These are phyloP conservation scores for Fraxinus paxiana DNA, from an alignment of 305 asterid species.

Conservation along the genomic window DNA sequence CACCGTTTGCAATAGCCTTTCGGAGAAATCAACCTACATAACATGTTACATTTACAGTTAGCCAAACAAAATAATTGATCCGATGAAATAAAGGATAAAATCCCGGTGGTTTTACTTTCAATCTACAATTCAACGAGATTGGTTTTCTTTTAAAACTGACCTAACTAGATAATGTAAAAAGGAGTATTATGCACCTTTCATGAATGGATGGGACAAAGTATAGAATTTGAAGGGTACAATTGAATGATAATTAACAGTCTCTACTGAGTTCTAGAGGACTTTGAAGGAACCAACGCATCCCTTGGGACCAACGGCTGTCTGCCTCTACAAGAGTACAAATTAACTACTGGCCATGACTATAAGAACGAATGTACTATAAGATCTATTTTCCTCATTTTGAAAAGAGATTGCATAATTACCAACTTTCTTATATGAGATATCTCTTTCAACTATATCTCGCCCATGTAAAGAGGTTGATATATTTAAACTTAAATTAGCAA, in stretches of 20 bases:
- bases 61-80: background rate
- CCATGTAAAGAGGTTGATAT: background rate
- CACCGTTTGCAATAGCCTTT: conserved; percentile 45
- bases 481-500: background rate
- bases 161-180: background rate
- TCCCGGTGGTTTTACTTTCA: background rate
- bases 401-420: background rate
- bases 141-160: background rate
- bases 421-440: background rate
- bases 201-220: background rate
- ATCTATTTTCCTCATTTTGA: background rate
- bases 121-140: background rate
- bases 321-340: background rate
- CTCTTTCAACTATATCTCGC: background rate
- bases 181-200: background rate
- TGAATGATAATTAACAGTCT: background rate
- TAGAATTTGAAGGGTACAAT: background rate
- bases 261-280: background rate
- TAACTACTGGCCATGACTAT: background rate
- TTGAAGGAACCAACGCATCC: background rate
- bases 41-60: conserved; percentile 9
- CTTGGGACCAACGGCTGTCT: background rate
- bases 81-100: background rate
- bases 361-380: background rate
- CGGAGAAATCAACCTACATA: conserved; percentile 57